A percentile compares a stretch with the other conserved stretches of the same genome.
phyloP scores from a whole-genome alignment of 345 rosid genomes.

The Camelina hispida region DNA sequence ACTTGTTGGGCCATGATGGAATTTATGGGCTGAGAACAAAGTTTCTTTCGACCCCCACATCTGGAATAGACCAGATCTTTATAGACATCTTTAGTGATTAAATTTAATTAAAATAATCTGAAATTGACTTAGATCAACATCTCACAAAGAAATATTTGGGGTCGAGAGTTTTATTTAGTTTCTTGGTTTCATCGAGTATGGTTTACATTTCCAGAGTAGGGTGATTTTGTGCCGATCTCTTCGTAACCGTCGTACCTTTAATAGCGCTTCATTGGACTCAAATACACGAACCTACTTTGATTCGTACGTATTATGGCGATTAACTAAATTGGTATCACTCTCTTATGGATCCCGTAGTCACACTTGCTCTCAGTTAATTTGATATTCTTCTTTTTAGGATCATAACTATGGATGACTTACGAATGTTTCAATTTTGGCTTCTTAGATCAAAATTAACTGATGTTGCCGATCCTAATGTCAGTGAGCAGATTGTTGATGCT shows the following conservation, averaged over 20 bases:
- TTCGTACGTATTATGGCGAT: conserved; percentile 55
- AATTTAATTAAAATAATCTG: no score
- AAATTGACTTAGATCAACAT: no score
- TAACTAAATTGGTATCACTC: conserved; percentile 54
- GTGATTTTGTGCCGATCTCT: no score
- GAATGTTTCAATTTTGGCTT: neutral
- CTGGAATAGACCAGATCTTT: neutral
- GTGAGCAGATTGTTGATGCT: conserved; percentile 39
- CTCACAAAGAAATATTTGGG: no score
- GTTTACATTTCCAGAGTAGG: no score
- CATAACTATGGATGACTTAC: neutral
- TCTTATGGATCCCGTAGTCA: conserved; percentile 63
- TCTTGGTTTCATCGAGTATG: no score
- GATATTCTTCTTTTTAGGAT: neutral
- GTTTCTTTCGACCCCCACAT: neutral
- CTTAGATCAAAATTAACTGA: conserved; percentile 64
- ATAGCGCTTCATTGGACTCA: conserved; percentile 21
- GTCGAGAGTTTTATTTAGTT: no score
- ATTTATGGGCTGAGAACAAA: neutral
- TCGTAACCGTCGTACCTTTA: no score
- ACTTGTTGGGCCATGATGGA: conserved; percentile 10
- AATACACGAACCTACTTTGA: neutral
- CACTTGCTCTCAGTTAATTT: conserved; percentile 63
- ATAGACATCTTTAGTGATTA: no score
- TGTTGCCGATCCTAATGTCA: conserved; percentile 49